Base-by-base conservation (phyloP, 257 asterid genomes). In the Penstemon barbatus region DNA sequence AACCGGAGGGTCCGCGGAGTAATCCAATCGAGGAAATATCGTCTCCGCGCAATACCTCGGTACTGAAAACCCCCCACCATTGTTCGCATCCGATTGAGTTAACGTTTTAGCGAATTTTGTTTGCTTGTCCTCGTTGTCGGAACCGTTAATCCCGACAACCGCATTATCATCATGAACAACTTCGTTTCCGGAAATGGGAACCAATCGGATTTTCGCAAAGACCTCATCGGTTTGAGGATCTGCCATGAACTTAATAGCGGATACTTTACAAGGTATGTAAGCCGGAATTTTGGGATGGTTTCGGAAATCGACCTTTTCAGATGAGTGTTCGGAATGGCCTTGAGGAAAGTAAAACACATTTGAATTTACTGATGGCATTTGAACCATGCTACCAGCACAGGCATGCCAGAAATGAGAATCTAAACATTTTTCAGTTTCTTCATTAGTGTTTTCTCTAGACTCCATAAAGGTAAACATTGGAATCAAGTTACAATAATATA, bases 341-440 rank as follows among this genome's bases (percentile, higher is more conserved):
- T 90, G 98, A n/a, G 98, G 97, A 74, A 93, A 93, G 81, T 93
- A 93, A 60, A 72, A 87, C 4, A 93, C 96, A 61, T 76, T 78
- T 0, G 99, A 81, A 74, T 87, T 84, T 13, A 80, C 63, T 3
- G 78, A 52, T 0, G 92, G 97, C 90, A 90, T 90, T 76, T 90
- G 96, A 66, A 88, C 95, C 96, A 90, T 88, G 75, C 89, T 83
- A 36, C 99, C 99, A 41, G 97, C 99, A 81, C 99, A 93, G 54
- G 97, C 99, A 74, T 90, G 97, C 97, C 99, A 93, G n/a, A 93
- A 54, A 74, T 85, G 99, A 70, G 96, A 84, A 79, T 88, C 99
- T 77, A 93, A 78, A 63, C 89, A 81, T 37, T 75, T 86, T 57
- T 79, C 96, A 15, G 75, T 65, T 77, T 86, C 95, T 70, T 80